Evolutionary conservation across 306 rosid genomes (phyloP), one percentile per base, ranked within the genome.

Genomic region (Canavalia ensiformis): DNA sequence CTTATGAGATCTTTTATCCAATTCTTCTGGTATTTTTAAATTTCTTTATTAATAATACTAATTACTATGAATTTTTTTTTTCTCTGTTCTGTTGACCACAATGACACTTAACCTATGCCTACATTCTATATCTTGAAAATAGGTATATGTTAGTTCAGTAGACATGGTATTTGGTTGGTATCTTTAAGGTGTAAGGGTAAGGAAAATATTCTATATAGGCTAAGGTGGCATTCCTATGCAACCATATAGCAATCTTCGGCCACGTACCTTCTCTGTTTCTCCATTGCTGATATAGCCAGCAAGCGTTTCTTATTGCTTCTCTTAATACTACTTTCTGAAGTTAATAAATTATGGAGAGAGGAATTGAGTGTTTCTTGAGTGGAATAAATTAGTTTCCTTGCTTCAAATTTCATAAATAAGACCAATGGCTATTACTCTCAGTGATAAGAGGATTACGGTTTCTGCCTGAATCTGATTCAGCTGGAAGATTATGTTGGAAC

Each of bases 251-350:
- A 58, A 8, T 42, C 28, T 67, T 67, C 37, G 8, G 39, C n/a
- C 5, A 34, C 74, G 25, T 18, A 18, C 25, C n/a, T 42, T 42
- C 35, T 8, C 54, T 67, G 8, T 67, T 37, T 7, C 44, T 74
- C 77, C 77, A 59, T 37, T 39, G n/a, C 63, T 72, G 49, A 72
- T 35, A 9, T 51, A 71, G 47, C 34, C 34, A 33, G 12, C 72
- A 28, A 68, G 25, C 39, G 45, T 68, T 65, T 68, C 73, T 68
- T 68, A 45, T 45, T 68, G 13, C 52, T 66, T 7, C 52, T 4
- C 29, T 46, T 68, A 4, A 45, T 7, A 45, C 41, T 9, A 46
- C 25, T 46, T 45, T 68, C 57, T 10, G 39, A 45, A 10, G 33
- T 28, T 29, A 30, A 46, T 45, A 25, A 29, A 68, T 2, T 41